Conservation (phyloP, 495 filamentous ascomycete species). For the Aeminium ludgeri region DNA sequence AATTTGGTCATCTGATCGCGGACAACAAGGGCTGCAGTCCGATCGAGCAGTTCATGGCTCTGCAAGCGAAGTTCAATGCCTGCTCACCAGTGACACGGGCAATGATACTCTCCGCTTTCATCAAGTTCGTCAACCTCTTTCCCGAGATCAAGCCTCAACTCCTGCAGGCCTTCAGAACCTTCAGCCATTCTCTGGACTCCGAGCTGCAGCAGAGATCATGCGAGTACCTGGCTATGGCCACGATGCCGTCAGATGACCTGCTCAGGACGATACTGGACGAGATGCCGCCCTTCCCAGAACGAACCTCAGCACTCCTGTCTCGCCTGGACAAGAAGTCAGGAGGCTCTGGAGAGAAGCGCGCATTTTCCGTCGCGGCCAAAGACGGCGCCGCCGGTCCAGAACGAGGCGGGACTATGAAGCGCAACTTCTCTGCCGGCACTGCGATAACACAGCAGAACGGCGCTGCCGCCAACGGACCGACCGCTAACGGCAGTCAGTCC, state of each 20-base stretch:
- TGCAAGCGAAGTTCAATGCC: conserved; percentile 76
- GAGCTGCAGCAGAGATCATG: conserved; percentile 93
- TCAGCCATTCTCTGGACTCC: conserved; percentile 87
- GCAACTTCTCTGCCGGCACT: conserved; percentile 50
- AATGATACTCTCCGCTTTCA: conserved; percentile 83
- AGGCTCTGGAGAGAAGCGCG: conserved; percentile 78
- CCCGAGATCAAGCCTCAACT: conserved; percentile 97
- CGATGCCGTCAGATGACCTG: conserved; percentile 74
- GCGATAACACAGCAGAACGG: conserved; percentile 6
- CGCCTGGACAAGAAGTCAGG: conserved; percentile 87
- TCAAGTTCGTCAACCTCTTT: conserved; percentile 98
- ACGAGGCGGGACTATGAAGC: conserved; percentile 67
- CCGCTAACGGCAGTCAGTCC: conserved; percentile 22
- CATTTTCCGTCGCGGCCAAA: conserved; percentile 90
- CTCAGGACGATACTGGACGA: conserved; percentile 94
- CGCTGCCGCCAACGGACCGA: conserved; percentile 28
- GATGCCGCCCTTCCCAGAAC: conserved; percentile 96
- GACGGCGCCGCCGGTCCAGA: conserved; percentile 55
- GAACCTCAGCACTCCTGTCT: conserved; percentile 78
- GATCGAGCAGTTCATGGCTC: conserved; percentile 90
- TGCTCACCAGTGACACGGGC: conserved; percentile 79
- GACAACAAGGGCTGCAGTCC: conserved; percentile 85
- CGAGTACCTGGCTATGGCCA: conserved; percentile 82
- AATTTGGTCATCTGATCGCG: conserved; percentile 96
- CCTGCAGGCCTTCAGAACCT: conserved; percentile 71